These are phyloP conservation scores for Phytomonas sp. DNA, from an alignment of 208 protist genomes.

Conservation along the genomic window DNA sequence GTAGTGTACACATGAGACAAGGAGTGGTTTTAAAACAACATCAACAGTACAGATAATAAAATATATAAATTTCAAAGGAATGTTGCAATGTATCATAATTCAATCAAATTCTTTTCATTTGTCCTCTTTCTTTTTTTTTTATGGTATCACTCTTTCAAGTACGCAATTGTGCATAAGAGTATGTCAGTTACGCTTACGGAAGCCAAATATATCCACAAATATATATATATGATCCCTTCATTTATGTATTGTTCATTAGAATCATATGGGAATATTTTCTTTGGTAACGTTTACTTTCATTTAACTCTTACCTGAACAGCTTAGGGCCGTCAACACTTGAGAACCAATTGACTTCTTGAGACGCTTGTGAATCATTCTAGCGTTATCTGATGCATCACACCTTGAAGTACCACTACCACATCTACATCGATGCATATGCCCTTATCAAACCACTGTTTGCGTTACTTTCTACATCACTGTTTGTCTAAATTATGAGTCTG, in stretches of 20 bases:
- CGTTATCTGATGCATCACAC: background rate
- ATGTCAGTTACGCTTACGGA: background rate
- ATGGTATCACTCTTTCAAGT: background rate
- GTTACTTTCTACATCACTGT: background rate
- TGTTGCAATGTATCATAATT: background rate
- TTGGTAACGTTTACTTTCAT: background rate
- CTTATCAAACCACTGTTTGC: background rate
- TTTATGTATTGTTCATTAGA: background rate
- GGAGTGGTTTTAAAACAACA: slow-evolving; percentile 2
- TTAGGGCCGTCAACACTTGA: background rate
- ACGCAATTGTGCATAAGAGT: background rate
- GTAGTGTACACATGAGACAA: slow-evolving; percentile 5
- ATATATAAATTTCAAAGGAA: background rate
- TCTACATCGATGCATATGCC: background rate
- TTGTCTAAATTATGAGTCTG: background rate
- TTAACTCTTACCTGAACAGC: background rate
- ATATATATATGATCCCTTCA: background rate
- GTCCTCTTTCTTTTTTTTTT: background rate
- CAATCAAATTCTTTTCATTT: background rate
- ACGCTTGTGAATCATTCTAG: background rate
- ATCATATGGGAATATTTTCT: slow-evolving; percentile 1
- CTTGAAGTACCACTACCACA: background rate
- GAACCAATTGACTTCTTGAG: background rate
- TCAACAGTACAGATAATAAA: background rate
- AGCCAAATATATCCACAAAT: background rate